These are phyloP conservation scores for Lactifluus hygrophoroides DNA, from an alignment of 768 basidiomycete species.

Conservation along the genomic window DNA sequence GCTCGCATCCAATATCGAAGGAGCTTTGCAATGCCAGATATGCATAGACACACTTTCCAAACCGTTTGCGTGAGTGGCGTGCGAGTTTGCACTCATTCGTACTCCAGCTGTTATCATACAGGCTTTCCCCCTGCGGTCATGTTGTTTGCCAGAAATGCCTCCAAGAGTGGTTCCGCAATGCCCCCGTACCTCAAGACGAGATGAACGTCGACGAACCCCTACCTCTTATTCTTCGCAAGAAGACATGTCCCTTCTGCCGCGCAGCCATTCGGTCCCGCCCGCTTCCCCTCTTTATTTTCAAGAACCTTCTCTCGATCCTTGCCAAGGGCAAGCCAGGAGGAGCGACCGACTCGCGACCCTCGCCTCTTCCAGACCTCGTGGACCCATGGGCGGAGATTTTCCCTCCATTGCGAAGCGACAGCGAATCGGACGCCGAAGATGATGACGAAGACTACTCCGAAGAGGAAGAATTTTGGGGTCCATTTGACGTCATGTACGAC, in stretches of 20 bases:
- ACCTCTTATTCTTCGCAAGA: constrained; percentile 49
- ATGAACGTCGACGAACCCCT: constrained; percentile 36
- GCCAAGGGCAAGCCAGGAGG: constrained; percentile 33
- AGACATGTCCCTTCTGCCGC: constrained; percentile 70
- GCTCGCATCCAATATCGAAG: constrained; percentile 50
- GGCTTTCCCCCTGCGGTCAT: constrained; percentile 70
- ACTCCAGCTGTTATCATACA: constrained; percentile 24
- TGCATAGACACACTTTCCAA: constrained; percentile 62
- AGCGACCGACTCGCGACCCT: constrained; percentile 19
- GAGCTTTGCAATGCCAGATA: constrained; percentile 61
- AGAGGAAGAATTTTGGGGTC: constrained; percentile 23
- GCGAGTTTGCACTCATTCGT: not conserved
- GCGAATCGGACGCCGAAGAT: constrained; percentile 27
- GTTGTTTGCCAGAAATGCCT: constrained; percentile 66
- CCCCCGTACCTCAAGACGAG: constrained; percentile 42
- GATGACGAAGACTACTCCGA: constrained; percentile 25
- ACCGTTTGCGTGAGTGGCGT: constrained; percentile 53
- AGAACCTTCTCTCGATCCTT: constrained; percentile 45
- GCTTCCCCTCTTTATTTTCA: constrained; percentile 61
- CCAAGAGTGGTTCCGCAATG: constrained; percentile 70
- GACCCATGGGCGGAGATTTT: constrained; percentile 74
- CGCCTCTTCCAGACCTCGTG: constrained; percentile 32
- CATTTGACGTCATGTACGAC: constrained; percentile 23
- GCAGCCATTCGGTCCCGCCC: constrained; percentile 48
- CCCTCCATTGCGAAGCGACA: constrained; percentile 29